Conservation (phyloP, 257 asterid genomes). For the Solanum bulbocastanum region DNA sequence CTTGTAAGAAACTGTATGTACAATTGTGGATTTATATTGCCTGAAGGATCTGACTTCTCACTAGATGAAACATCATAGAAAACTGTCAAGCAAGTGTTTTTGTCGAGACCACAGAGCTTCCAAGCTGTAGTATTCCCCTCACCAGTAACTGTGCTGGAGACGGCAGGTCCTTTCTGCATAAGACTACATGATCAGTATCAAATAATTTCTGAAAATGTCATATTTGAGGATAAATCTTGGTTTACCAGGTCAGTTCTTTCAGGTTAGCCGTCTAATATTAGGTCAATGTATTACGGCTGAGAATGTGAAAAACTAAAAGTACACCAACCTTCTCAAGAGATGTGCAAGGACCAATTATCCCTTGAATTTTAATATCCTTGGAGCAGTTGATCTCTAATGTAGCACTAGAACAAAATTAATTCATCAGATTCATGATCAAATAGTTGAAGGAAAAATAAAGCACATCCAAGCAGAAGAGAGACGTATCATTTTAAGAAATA, state of each 20-base stretch:
- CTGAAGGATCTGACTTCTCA: constrained; percentile 83
- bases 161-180: constrained; percentile 94
- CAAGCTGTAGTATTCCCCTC: constrained; percentile 97
- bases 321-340: constrained; percentile 79
- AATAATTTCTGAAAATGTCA: background rate
- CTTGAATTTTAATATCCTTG: constrained; percentile 94
- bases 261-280: background rate
- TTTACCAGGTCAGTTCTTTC: background rate
- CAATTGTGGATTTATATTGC: constrained; percentile 51
- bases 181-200: constrained; percentile 19
- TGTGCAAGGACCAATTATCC: constrained; percentile 95
- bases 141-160: constrained; percentile 71
- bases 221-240: background rate
- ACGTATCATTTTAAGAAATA: background rate
- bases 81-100: constrained; percentile 78
- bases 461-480: background rate
- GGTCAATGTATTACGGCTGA: background rate
- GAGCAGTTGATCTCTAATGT: constrained; percentile 90
- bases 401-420: constrained; percentile 40
- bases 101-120: constrained; percentile 98
- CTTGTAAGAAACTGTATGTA: constrained; percentile 87
- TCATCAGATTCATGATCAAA: background rate
- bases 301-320: background rate
- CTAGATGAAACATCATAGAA: constrained; percentile 93
- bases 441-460: background rate